Percentiles rank a stretch among this genome's conserved stretches.
Evolutionary conservation across 179 eudicot genomes (phyloP).

Genomic region (Actinidia arguta): DNA sequence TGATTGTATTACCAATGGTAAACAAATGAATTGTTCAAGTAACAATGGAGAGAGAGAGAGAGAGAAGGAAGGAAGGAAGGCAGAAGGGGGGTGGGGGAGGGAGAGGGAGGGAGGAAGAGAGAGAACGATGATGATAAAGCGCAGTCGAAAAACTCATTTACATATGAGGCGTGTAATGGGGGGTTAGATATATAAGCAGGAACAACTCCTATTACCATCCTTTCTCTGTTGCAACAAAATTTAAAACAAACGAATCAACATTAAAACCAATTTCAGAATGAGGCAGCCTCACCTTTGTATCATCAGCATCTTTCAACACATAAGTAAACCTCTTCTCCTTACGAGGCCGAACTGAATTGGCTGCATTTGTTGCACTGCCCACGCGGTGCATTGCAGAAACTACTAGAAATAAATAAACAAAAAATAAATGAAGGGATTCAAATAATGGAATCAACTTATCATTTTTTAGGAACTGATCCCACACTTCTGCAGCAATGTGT

Average conservation of each 20-base stretch:
- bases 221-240: neutral
- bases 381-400: slow-evolving; percentile 89
- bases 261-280: neutral
- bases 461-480: neutral
- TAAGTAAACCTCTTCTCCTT: slow-evolving; percentile 95
- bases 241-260: slow-evolving; percentile 4
- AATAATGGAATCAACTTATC: neutral
- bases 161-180: neutral
- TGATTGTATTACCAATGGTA: neutral
- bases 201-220: neutral
- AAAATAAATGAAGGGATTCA: neutral
- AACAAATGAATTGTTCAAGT: slow-evolving; percentile 9
- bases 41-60: neutral
- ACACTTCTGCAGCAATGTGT: neutral
- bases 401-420: slow-evolving; percentile 32
- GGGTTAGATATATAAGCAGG: neutral
- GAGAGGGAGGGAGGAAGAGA: neutral
- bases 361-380: slow-evolving; percentile 85
- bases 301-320: slow-evolving; percentile 84
- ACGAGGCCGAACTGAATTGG: slow-evolving; percentile 83
- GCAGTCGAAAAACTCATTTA: neutral
- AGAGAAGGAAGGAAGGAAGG: neutral
- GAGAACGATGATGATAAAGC: neutral
- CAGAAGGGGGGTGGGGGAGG: too few relatives aligned
- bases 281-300: slow-evolving; percentile 68